A percentile compares a stretch with the other conserved stretches of the same genome.
Conservation (phyloP, 768 basidiomycete species). For the Favolaschia claudopus region DNA sequence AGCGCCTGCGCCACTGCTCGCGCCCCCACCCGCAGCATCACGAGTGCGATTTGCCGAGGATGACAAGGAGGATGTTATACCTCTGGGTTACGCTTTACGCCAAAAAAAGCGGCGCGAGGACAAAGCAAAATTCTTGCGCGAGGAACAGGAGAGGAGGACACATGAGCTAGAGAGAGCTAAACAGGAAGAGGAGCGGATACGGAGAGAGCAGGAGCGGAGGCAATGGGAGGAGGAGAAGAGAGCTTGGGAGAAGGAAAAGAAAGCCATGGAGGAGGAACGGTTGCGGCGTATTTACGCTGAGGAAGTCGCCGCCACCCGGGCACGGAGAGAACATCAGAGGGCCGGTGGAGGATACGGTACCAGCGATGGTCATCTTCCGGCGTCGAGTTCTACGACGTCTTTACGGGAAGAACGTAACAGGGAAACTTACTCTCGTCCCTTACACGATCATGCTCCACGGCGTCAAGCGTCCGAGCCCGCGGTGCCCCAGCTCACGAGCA, state of each 20-base stretch:
- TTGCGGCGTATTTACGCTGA: constrained; percentile 62
- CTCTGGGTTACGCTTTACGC: constrained; percentile 73
- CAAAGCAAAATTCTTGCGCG: constrained; percentile 70
- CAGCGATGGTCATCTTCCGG: constrained; percentile 32
- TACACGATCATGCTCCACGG: constrained; percentile 49
- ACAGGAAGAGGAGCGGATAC: constrained; percentile 52
- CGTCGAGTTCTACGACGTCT: constrained; percentile 48
- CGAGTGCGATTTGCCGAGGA: constrained; percentile 74
- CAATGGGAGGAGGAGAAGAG: constrained; percentile 54
- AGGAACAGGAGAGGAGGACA: constrained; percentile 62
- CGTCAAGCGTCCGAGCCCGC: constrained; percentile 56
- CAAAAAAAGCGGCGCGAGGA: constrained; percentile 77
- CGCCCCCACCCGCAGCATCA: constrained; percentile 45
- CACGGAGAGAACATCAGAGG: constrained; percentile 65
- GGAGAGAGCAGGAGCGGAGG: constrained; percentile 51
- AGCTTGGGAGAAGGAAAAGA: constrained; percentile 60
- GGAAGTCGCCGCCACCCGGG: constrained; percentile 66
- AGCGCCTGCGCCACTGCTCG: constrained; percentile 4
- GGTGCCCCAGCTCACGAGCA: constrained; percentile 37
- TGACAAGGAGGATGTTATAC: constrained; percentile 72
- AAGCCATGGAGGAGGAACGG: constrained; percentile 60
- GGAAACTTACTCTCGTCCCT: constrained; percentile 46
- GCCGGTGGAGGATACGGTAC: constrained; percentile 49
- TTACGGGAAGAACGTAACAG: constrained; percentile 55
- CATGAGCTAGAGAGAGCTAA: constrained; percentile 52